phyloP scores from a whole-genome alignment of 176 grass and related monocot species.

The Puccinellia tenuiflora region DNA sequence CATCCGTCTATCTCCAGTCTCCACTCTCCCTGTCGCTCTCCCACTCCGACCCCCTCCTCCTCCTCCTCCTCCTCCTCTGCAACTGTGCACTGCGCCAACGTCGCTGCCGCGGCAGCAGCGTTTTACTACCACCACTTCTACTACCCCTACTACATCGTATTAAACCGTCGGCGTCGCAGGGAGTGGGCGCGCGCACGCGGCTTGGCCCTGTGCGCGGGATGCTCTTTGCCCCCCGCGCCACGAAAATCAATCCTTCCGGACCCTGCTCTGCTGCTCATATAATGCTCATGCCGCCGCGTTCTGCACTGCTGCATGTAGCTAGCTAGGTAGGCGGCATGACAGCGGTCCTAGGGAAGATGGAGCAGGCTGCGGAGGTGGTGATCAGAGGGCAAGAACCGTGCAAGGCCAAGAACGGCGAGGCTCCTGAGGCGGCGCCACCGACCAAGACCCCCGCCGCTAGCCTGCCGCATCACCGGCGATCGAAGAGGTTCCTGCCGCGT shows the following conservation, averaged over 20 bases:
- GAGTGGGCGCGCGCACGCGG: slow-evolving; percentile 4
- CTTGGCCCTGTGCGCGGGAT: slow-evolving; percentile 17
- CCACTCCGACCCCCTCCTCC: background rate
- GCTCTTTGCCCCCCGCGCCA: slow-evolving; percentile 31
- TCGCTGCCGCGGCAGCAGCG: background rate
- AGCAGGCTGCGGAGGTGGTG: background rate
- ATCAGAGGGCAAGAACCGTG: background rate
- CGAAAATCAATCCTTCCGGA: background rate
- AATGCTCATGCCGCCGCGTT: slow-evolving; percentile 11
- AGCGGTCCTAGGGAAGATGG: background rate
- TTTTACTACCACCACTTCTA: background rate
- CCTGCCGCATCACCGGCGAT: slow-evolving; percentile 49
- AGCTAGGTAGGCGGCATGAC: background rate
- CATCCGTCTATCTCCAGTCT: background rate
- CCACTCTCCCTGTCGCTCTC: background rate
- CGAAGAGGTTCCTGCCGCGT: slow-evolving; percentile 43
- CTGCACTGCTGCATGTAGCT: background rate
- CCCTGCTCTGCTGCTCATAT: slow-evolving; percentile 24
- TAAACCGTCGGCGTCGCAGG: slow-evolving; percentile 22
- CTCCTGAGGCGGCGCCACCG: background rate
- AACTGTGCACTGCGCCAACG: background rate
- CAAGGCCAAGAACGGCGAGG: background rate
- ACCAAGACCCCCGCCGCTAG: background rate
- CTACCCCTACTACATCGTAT: background rate
- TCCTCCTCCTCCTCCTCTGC: background rate